Conservation (phyloP, 305 asterid genomes). For the Fraxinus latifolia region DNA sequence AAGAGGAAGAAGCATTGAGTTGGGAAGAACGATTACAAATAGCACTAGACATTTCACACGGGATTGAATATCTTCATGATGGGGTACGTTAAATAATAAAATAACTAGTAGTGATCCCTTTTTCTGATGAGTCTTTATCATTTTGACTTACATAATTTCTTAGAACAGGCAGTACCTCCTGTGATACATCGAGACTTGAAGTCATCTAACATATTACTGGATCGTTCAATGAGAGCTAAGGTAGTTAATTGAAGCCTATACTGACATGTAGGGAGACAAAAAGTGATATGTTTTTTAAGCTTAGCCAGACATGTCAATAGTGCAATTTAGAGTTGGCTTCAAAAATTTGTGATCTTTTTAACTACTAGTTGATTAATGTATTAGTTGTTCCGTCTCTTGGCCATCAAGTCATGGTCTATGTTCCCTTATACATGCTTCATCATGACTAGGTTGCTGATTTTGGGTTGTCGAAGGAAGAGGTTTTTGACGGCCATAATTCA, state of each 20-base stretch:
- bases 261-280: not conserved
- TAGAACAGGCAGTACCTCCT: conserved; percentile 93
- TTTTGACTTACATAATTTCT: conserved; percentile 24
- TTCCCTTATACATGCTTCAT: not conserved
- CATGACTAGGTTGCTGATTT: conserved; percentile 90
- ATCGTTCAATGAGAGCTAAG: conserved; percentile 88
- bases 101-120: conserved; percentile 12
- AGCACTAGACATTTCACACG: conserved; percentile 92
- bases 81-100: conserved; percentile 62
- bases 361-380: not conserved
- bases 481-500: conserved; percentile 64
- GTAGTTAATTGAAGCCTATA: conserved; percentile 33
- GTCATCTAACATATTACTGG: conserved; percentile 90
- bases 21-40: conserved; percentile 94
- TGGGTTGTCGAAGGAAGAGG: conserved; percentile 93
- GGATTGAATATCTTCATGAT: conserved; percentile 95
- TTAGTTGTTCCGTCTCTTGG: not conserved
- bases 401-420: not conserved
- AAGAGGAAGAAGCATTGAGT: conserved; percentile 54
- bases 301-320: not conserved
- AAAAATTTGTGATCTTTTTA: not conserved
- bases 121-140: conserved; percentile 8
- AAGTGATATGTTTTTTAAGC: not conserved
- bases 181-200: conserved; percentile 95
- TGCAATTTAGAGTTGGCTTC: not conserved